A percentile compares a stretch with the other conserved stretches of the same genome.
phyloP scores from a whole-genome alignment of 2,329 filamentous ascomycete genomes.

The Incumbomyces delicatus region DNA sequence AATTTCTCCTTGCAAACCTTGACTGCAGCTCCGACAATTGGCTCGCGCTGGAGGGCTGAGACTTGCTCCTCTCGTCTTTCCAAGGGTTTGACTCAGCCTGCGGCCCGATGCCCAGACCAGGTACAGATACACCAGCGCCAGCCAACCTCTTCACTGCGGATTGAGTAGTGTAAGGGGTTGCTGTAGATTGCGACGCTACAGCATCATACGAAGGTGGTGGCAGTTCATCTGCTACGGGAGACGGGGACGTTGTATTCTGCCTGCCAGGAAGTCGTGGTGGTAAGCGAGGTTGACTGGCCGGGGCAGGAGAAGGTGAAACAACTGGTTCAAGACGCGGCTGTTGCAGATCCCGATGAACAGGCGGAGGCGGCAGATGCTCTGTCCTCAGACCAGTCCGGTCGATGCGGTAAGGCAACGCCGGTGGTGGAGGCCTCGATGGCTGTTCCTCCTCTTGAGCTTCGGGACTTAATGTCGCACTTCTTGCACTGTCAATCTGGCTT shows the following conservation, averaged over 20 bases:
- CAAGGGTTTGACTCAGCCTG: slow-evolving; percentile 15
- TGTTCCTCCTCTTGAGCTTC: slow-evolving; percentile 25
- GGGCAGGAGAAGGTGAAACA: slow-evolving; percentile 14
- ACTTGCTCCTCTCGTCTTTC: slow-evolving; percentile 24
- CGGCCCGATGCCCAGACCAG: slow-evolving; percentile 61
- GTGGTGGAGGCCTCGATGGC: slow-evolving; percentile 33
- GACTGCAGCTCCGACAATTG: slow-evolving; percentile 60
- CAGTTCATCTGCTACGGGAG: slow-evolving; percentile 28
- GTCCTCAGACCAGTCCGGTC: slow-evolving; percentile 65
- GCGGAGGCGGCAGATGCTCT: slow-evolving; percentile 60
- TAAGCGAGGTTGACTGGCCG: slow-evolving; percentile 42
- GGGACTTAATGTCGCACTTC: slow-evolving; percentile 23
- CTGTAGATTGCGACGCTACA: slow-evolving; percentile 25
- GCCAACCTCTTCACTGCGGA: slow-evolving; percentile 58
- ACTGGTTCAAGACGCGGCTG: slow-evolving; percentile 21
- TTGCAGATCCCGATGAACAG: slow-evolving; percentile 39
- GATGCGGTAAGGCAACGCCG: slow-evolving; percentile 56
- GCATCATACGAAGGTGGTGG: slow-evolving; percentile 40
- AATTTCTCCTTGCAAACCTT: slow-evolving; percentile 50
- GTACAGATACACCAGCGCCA: slow-evolving; percentile 66
- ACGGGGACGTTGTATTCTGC: slow-evolving; percentile 39
- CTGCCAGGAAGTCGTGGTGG: slow-evolving; percentile 66
- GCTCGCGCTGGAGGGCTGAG: slow-evolving; percentile 22
- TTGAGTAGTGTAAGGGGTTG: slow-evolving; percentile 41
- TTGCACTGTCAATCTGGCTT: slow-evolving; percentile 27